Evolutionary conservation across 108 stramenopile genomes (phyloP).

Genomic region (Nannochloropsis oceanica): DNA sequence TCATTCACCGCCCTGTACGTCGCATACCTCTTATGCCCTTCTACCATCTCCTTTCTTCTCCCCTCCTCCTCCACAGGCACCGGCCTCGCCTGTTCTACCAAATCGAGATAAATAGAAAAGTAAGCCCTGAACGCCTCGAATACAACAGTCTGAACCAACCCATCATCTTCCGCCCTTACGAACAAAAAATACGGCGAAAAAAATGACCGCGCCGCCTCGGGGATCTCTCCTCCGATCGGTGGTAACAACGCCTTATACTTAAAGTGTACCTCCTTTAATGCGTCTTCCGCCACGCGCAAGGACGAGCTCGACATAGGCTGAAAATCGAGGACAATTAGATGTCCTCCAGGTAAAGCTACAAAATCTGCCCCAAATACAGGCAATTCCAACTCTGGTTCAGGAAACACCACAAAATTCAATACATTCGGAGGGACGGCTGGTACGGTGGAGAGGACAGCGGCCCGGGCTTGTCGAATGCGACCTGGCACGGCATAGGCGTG

Average conservation of each 20-base stretch:
- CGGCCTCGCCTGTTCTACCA: not conserved
- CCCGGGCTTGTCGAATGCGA: not conserved
- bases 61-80: not conserved
- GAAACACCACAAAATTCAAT: not conserved
- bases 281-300: not conserved
- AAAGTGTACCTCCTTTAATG: not conserved
- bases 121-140: not conserved
- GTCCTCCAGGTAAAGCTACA: not conserved
- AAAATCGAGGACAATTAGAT: not conserved
- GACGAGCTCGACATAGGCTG: not conserved
- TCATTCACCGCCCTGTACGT: slow-evolving; percentile 5
- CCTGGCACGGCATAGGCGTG: not conserved
- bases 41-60: not conserved
- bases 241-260: not conserved
- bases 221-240: not conserved
- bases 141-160: not conserved
- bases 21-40: not conserved
- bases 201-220: not conserved
- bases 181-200: not conserved
- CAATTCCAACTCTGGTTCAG: not conserved
- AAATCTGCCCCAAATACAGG: not conserved
- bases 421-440: not conserved
- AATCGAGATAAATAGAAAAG: not conserved
- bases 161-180: not conserved
- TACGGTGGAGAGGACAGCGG: not conserved